These are phyloP conservation scores for Castanospermum australe DNA, from an alignment of 306 rosid genomes.

Conservation along the genomic window DNA sequence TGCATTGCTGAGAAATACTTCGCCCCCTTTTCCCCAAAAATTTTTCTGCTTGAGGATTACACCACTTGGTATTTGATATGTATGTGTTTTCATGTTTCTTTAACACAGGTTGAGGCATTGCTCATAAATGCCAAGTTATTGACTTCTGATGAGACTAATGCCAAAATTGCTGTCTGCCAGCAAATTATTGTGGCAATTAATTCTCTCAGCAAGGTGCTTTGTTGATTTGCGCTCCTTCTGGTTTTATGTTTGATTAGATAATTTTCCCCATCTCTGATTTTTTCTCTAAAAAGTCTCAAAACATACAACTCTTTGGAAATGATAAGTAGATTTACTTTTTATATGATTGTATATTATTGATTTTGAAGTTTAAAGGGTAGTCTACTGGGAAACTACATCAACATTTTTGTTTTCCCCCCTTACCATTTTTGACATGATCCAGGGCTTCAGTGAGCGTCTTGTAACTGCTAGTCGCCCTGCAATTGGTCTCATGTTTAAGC, in stretches of 20 bases:
- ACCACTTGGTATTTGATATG: conserved; percentile 11
- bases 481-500: conserved; percentile 93
- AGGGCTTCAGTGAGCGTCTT: conserved; percentile 98
- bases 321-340: not conserved
- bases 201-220: conserved; percentile 92
- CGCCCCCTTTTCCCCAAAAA: not conserved
- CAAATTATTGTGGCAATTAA: conserved; percentile 92
- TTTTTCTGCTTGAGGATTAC: not conserved
- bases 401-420: not conserved
- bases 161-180: conserved; percentile 69
- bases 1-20: conserved; percentile 9
- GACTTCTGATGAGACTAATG: conserved; percentile 64
- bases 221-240: conserved; percentile 15
- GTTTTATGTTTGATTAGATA: not conserved
- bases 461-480: conserved; percentile 96
- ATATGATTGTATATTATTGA: not conserved
- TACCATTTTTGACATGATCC: conserved; percentile 27
- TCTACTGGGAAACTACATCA: not conserved
- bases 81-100: conserved; percentile 15
- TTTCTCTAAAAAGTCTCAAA: conserved; percentile 1
- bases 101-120: conserved; percentile 72
- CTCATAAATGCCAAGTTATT: conserved; percentile 58
- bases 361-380: conserved; percentile 3
- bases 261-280: not conserved
- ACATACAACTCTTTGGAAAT: not conserved